A percentile compares a stretch with the other conserved stretches of the same genome.
Conservation (phyloP, 768 basidiomycete genomes). For the Tulasnella sp. region DNA sequence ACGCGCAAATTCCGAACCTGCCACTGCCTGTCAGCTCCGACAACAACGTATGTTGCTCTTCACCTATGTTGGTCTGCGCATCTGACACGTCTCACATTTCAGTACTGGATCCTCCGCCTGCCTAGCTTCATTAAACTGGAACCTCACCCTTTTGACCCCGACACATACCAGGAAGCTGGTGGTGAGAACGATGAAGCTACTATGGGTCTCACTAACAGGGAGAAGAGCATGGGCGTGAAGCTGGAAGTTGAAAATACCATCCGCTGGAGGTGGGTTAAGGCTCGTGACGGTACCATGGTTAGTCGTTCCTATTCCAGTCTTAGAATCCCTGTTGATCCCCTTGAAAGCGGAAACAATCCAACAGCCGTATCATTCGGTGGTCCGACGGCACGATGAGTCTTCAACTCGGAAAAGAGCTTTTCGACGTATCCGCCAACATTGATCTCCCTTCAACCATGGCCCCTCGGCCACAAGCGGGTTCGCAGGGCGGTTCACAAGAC, state of each 20-base stretch:
- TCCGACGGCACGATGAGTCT: constrained; percentile 88
- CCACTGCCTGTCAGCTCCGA: constrained; percentile 70
- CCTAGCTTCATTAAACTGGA: constrained; percentile 91
- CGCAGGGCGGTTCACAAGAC: constrained; percentile 39
- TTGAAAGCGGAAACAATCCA: constrained; percentile 65
- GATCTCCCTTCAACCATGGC: constrained; percentile 61
- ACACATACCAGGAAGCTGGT: constrained; percentile 73
- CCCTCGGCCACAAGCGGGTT: constrained; percentile 24
- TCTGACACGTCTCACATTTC: constrained; percentile 11
- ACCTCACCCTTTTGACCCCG: constrained; percentile 77
- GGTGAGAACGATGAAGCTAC: constrained; percentile 58
- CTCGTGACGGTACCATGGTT: constrained; percentile 61
- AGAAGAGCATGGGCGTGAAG: constrained; percentile 75
- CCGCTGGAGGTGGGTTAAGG: constrained; percentile 88
- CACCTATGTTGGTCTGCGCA: neutral
- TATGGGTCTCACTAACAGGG: constrained; percentile 47
- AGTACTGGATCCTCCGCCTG: constrained; percentile 88
- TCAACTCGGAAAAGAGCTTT: constrained; percentile 84
- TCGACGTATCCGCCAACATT: constrained; percentile 72
- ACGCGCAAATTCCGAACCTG: constrained; percentile 75
- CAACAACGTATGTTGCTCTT: constrained; percentile 56
- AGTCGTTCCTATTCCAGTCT: constrained; percentile 27
- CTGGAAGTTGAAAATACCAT: constrained; percentile 88
- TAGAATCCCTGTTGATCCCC: neutral
- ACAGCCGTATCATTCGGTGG: constrained; percentile 86